Evolutionary conservation across 352 stramenopile species (phyloP), one percentile per base, ranked within the genome.

Genomic region (Albugo candida): DNA sequence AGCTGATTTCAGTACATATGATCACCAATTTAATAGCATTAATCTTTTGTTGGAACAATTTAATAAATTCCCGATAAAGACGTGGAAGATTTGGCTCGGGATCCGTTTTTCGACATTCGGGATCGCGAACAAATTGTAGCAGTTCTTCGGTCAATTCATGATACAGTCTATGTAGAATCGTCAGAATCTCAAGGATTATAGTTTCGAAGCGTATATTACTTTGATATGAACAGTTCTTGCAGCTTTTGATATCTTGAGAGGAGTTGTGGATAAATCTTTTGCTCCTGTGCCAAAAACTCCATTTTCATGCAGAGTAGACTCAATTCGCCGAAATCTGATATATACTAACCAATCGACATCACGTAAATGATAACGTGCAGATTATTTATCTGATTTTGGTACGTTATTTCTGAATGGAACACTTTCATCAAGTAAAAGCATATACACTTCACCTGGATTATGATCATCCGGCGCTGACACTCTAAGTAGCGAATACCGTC

Each of bases 111-210:
- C 63, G 65, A 34, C 60, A 79, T 50, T 65, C 49, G 17, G 74
- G 67, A 50, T 93, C 72, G 41, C 74, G 79, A 19, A 98, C 76
- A 56, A 98, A 97, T 21, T 78, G 65, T 48, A 97, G 67, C 14
- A 97, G 52, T 34, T 81, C 71, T 48, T 92, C 64, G 3, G 95
- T 98, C 18, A 98, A 81, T 63, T 99, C 92, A 85, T 99, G 94
- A 78, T 95, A 99, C 27, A 98, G 61, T 64, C 95, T 98, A 50
- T 13, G n/a, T 42, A 16, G 1, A 52, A 31, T 2, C 13, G 6
- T 36, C 12, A 43, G 37, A 13, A 21, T 5, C 11, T 16, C 35
- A n/a, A 13, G 16, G 3, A 1, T 12, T 12, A 38, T 40, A 8
- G 31, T 40, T 1, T 37, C 39, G 31, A 13, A 0, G 8, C 8